Evolutionary conservation across 345 rosid species (phyloP).

Genomic region (Citrus trifoliata): DNA sequence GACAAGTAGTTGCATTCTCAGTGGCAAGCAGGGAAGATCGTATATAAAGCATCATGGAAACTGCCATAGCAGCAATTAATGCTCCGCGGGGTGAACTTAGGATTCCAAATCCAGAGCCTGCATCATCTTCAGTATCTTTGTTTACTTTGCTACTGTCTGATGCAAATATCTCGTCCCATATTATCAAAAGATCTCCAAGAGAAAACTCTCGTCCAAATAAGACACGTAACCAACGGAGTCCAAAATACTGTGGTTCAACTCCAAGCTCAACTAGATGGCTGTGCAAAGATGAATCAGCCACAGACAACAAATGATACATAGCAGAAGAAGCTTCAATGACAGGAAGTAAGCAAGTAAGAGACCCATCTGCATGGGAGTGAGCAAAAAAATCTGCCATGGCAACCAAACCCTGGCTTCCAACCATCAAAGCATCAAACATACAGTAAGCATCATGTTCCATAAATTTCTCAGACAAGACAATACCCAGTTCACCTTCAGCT

Average conservation of each 20-base stretch:
- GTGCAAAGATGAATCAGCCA: slow-evolving; percentile 81
- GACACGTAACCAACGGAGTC: slow-evolving; percentile 94
- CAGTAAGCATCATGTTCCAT: slow-evolving; percentile 98
- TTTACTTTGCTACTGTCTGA: slow-evolving; percentile 49
- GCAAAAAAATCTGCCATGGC: slow-evolving; percentile 84
- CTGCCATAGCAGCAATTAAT: slow-evolving; percentile 69
- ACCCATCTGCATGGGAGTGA: slow-evolving; percentile 47
- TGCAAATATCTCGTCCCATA: slow-evolving; percentile 94
- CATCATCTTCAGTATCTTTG: slow-evolving; percentile 24
- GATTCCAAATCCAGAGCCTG: slow-evolving; percentile 42
- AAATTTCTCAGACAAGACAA: slow-evolving; percentile 91
- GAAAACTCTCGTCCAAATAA: slow-evolving; percentile 89
- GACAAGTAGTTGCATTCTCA: slow-evolving; percentile 88
- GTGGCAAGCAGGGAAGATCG: slow-evolving; percentile 91
- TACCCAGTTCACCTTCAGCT: slow-evolving; percentile 97
- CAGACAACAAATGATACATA: slow-evolving; percentile 66
- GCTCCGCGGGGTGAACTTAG: slow-evolving; percentile 76
- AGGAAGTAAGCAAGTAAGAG: slow-evolving; percentile 67
- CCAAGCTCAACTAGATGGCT: slow-evolving; percentile 89
- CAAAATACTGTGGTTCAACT: slow-evolving; percentile 96
- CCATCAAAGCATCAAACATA: slow-evolving; percentile 96
- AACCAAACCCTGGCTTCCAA: slow-evolving; percentile 67
- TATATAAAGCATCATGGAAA: slow-evolving; percentile 78
- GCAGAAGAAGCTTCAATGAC: slow-evolving; percentile 90
- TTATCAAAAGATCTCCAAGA: slow-evolving; percentile 63